Evolutionary conservation across 2,329 filamentous ascomycete genomes (phyloP).

Genomic region (Plectosphaerella cucumerina): DNA sequence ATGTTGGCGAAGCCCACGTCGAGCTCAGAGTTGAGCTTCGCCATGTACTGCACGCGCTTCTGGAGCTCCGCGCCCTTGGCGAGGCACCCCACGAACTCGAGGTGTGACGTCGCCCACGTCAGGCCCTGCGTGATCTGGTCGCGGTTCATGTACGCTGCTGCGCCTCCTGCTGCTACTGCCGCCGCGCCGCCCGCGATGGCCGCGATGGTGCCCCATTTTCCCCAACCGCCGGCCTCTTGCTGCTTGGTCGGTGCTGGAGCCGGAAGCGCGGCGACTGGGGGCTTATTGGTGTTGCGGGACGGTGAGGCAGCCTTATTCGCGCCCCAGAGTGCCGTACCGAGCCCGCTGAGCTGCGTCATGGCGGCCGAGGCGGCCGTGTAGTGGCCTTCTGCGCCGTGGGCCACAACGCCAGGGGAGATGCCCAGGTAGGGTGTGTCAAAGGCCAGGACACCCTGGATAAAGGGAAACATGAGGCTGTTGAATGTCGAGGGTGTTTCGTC

Average conservation of each 20-base stretch:
- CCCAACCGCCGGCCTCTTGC: constrained; percentile 50
- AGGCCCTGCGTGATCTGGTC: constrained; percentile 74
- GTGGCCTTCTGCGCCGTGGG: constrained; percentile 80
- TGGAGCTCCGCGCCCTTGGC: constrained; percentile 79
- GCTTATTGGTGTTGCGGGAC: constrained; percentile 21
- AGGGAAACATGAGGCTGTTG: constrained; percentile 82
- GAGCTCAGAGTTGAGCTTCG: constrained; percentile 59
- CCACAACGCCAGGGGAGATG: constrained; percentile 77
- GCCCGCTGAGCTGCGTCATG: constrained; percentile 59
- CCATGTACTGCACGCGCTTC: constrained; percentile 65
- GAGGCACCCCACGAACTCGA: constrained; percentile 90
- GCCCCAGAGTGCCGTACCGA: constrained; percentile 67
- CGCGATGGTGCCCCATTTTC: constrained; percentile 78
- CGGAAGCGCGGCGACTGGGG: constrained; percentile 28
- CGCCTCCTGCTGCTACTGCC: constrained; percentile 75
- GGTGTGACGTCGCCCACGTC: constrained; percentile 81
- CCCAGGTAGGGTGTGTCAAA: constrained; percentile 93
- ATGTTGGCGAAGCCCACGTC: constrained; percentile 78
- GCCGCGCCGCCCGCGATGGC: constrained; percentile 82
- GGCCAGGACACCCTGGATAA: constrained; percentile 82
- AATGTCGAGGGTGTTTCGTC: constrained; percentile 27
- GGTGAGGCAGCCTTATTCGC: constrained; percentile 31
- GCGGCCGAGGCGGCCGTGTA: constrained; percentile 71
- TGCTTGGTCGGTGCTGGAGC: constrained; percentile 25
- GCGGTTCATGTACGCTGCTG: constrained; percentile 81